These are phyloP conservation scores for Nelumbo lutea DNA, from an alignment of 164 flowering plant species.

Conservation along the genomic window DNA sequence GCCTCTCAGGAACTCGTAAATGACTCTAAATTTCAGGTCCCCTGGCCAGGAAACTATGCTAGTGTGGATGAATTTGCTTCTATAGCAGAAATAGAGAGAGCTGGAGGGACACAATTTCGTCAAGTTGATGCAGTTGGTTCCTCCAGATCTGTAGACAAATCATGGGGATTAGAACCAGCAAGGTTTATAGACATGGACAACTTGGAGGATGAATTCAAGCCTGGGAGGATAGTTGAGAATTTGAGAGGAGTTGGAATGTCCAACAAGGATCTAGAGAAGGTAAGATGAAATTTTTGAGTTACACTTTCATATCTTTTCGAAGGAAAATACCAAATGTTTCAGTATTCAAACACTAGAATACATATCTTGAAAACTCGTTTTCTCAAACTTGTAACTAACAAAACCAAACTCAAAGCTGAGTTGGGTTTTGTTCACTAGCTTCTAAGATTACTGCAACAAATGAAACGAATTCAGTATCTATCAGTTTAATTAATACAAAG, in stretches of 20 bases:
- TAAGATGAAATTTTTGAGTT: conserved; percentile 13
- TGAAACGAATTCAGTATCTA: no score
- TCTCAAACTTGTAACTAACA: no score
- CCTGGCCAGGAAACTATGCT: conserved; percentile 33
- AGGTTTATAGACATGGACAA: conserved; percentile 42
- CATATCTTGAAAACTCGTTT: no score
- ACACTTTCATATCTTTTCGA: no score
- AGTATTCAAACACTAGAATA: no score
- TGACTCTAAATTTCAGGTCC: conserved; percentile 22
- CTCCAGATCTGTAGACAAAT: conserved; percentile 18
- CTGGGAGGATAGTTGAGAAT: conserved; percentile 48
- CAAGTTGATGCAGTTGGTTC: conserved; percentile 19
- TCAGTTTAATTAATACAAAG: neutral
- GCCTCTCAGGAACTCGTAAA: conserved; percentile 50
- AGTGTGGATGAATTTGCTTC: conserved; percentile 34
- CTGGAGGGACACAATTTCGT: conserved; percentile 3
- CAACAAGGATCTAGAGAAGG: conserved; percentile 52
- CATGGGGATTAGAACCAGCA: conserved; percentile 24
- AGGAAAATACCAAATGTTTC: no score
- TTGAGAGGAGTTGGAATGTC: conserved; percentile 78
- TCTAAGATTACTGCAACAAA: no score
- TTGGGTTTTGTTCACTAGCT: no score
- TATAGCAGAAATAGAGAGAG: conserved; percentile 10
- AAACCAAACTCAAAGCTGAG: no score
- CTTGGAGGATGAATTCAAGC: conserved; percentile 33